These are phyloP conservation scores for Tylopilus sp. DNA, from an alignment of 768 basidiomycete genomes.

Conservation along the genomic window DNA sequence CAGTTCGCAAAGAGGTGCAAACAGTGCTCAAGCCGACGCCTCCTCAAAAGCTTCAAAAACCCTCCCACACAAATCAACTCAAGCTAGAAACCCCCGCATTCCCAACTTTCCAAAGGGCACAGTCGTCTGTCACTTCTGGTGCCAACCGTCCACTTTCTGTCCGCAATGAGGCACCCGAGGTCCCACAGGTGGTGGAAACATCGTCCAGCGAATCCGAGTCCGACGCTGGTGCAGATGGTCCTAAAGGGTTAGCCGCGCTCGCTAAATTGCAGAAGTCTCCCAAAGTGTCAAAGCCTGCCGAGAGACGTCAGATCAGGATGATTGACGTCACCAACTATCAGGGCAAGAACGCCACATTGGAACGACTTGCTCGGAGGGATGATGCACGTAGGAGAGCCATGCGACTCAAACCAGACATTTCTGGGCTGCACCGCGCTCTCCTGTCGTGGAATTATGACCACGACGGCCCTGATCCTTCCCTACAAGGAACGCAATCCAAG, in stretches of 20 bases:
- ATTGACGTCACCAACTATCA: conserved; percentile 47
- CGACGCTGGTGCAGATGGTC: conserved; percentile 42
- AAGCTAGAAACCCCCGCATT: conserved; percentile 37
- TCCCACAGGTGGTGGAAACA: conserved; percentile 9
- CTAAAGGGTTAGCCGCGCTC: conserved; percentile 50
- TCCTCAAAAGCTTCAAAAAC: conserved; percentile 15
- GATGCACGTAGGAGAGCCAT: conserved; percentile 57
- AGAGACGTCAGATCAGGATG: conserved; percentile 62
- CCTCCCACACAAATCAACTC: conserved; percentile 22
- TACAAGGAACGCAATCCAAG: conserved; percentile 31
- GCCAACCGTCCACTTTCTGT: conserved; percentile 31
- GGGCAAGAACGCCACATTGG: conserved; percentile 41
- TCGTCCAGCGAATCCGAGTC: conserved; percentile 47
- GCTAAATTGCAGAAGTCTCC: conserved; percentile 60
- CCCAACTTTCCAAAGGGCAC: conserved; percentile 42
- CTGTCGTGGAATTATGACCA: conserved; percentile 87
- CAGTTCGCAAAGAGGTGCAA: conserved; percentile 19
- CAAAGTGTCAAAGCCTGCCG: conserved; percentile 50
- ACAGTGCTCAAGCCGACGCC: conserved; percentile 14
- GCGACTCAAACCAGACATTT: conserved; percentile 81
- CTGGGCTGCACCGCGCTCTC: conserved; percentile 69
- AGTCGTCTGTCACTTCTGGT: conserved; percentile 28
- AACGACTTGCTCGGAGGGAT: conserved; percentile 53
- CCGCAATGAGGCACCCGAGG: conserved; percentile 6
- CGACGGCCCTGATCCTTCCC: conserved; percentile 58